phyloP scores from a whole-genome alignment of 768 basidiomycete species.

The Hypholoma fasciculare region DNA sequence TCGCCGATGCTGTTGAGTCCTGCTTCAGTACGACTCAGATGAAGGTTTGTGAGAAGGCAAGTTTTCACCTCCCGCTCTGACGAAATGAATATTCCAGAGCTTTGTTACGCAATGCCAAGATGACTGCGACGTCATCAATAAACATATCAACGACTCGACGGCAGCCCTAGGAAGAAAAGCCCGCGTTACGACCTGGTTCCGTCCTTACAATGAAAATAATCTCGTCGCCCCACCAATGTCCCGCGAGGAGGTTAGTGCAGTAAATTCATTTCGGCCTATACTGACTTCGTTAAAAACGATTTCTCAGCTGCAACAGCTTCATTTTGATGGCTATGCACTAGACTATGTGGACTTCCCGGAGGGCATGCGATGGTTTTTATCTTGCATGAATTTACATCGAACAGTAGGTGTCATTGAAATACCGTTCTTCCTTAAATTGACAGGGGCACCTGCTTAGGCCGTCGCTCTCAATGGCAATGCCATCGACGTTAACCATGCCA shows the following conservation, averaged over 20 bases:
- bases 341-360: conserved; percentile 79
- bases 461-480: conserved; percentile 51
- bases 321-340: conserved; percentile 83
- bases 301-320: conserved; percentile 54
- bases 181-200: conserved; percentile 70
- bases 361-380: conserved; percentile 73
- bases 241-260: conserved; percentile 49
- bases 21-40: conserved; percentile 61
- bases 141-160: conserved; percentile 59
- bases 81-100: conserved; percentile 45
- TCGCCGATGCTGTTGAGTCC: conserved; percentile 71
- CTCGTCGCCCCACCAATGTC: conserved; percentile 55
- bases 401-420: conserved; percentile 48
- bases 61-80: neutral
- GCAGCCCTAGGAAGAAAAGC: conserved; percentile 51
- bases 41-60: conserved; percentile 47
- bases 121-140: conserved; percentile 75
- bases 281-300: neutral
- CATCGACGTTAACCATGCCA: conserved; percentile 56
- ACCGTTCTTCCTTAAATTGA: neutral
- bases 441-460: conserved; percentile 40
- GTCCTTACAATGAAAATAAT: conserved; percentile 37
- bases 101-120: conserved; percentile 84
- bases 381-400: conserved; percentile 64
- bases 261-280: neutral